Evolutionary conservation across 495 filamentous ascomycete genomes (phyloP).

Genomic region (Sphaerosporella brunnea): DNA sequence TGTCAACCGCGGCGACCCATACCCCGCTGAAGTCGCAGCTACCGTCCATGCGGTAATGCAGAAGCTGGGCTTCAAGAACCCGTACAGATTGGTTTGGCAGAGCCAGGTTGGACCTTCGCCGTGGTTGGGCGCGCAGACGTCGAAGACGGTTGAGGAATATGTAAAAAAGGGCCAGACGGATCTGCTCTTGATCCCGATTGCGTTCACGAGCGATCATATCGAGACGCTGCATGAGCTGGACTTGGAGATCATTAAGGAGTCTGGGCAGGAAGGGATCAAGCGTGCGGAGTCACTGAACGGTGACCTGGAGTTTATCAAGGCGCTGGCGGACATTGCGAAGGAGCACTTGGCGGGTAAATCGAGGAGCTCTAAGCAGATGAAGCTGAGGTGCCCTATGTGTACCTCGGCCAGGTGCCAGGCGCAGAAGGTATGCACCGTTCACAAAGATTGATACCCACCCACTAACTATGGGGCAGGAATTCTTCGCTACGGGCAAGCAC

Average conservation of each 20-base stretch:
- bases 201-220: slow-evolving; percentile 95
- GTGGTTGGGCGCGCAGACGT: slow-evolving; percentile 92
- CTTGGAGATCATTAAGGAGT: slow-evolving; percentile 84
- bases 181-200: slow-evolving; percentile 82
- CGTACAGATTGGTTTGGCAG: slow-evolving; percentile 91
- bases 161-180: slow-evolving; percentile 83
- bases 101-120: slow-evolving; percentile 90
- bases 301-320: slow-evolving; percentile 76
- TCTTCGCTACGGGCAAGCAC: slow-evolving; percentile 8
- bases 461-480: slow-evolving; percentile 1
- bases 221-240: slow-evolving; percentile 95
- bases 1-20: slow-evolving; percentile 54
- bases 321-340: slow-evolving; percentile 71
- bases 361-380: slow-evolving; percentile 65
- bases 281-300: slow-evolving; percentile 87
- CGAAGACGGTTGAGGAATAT: slow-evolving; percentile 69
- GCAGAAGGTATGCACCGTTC: slow-evolving; percentile 91
- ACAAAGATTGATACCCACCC: too few species aligned
- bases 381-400: slow-evolving; percentile 82
- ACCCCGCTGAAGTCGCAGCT: slow-evolving; percentile 92
- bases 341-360: slow-evolving; percentile 53
- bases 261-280: slow-evolving; percentile 67
- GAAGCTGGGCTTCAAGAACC: slow-evolving; percentile 65
- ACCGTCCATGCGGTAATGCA: slow-evolving; percentile 95
- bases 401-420: slow-evolving; percentile 74